Conservation (phyloP, 768 basidiomycete genomes). For the Cystofilobasidium ferigula region DNA sequence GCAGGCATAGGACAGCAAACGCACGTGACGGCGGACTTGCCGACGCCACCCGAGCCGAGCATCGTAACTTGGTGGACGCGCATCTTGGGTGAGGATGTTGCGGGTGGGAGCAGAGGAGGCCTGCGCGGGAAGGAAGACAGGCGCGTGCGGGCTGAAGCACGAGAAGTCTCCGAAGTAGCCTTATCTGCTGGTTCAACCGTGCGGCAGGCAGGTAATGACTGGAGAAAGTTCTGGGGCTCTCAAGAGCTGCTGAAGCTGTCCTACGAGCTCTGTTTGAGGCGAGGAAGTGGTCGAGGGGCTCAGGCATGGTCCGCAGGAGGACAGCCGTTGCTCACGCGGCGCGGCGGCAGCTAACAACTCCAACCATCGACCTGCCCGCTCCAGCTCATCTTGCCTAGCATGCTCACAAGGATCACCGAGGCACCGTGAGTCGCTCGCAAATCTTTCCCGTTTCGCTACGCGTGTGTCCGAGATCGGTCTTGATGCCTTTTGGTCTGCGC, state of each 20-base stretch:
- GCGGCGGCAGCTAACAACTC: not conserved
- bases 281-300: too few relatives aligned
- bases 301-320: too few relatives aligned
- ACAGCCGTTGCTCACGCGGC: not conserved
- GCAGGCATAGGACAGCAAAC: not conserved
- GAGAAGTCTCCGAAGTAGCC: too few relatives aligned
- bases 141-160: not conserved
- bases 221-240: too few relatives aligned
- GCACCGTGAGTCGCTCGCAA: constrained; percentile 24
- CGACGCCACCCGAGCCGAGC: constrained; percentile 17
- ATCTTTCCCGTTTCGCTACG: constrained; percentile 27
- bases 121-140: not conserved
- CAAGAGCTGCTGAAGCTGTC: too few relatives aligned
- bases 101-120: not conserved
- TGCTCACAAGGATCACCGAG: constrained; percentile 19
- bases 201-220: too few relatives aligned
- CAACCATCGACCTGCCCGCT: constrained; percentile 13
- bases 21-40: constrained; percentile 11
- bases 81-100: not conserved
- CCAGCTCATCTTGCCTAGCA: constrained; percentile 16
- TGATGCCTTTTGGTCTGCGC: constrained; percentile 35
- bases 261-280: too few relatives aligned
- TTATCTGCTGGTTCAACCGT: too few relatives aligned
- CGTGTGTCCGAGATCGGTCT: constrained; percentile 14
- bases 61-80: constrained; percentile 8